Evolutionary conservation across 192 early-diverging fungal genomes (phyloP).

Genomic region (Piromyces sp.): DNA sequence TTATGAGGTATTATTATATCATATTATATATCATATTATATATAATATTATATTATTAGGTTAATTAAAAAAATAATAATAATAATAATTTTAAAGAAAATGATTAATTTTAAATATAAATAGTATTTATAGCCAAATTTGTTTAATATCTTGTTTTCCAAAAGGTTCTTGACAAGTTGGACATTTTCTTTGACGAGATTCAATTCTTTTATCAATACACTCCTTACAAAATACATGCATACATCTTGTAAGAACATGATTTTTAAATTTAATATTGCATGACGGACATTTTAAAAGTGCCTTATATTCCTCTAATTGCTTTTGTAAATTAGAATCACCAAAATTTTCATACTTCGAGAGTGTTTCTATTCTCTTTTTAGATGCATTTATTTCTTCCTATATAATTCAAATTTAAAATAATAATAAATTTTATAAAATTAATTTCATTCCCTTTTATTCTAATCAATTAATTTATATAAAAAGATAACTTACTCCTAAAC

Average conservation of each 20-base stretch:
- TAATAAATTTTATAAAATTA: no score
- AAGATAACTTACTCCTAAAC: constrained; percentile 17
- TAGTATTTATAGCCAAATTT: neutral
- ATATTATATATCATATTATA: no score
- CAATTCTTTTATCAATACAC: constrained; percentile 71
- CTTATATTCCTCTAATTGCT: constrained; percentile 28
- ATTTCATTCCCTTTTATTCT: no score
- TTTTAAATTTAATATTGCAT: constrained; percentile 73
- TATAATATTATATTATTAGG: no score
- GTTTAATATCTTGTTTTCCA: constrained; percentile 2
- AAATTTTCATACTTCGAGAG: constrained; percentile 14
- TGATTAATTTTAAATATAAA: neutral
- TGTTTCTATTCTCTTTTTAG: constrained; percentile 2
- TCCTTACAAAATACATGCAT: constrained; percentile 88
- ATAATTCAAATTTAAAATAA: neutral
- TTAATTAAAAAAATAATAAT: no score
- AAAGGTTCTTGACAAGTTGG: constrained; percentile 4
- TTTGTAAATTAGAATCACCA: constrained; percentile 37
- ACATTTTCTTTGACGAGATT: constrained; percentile 55
- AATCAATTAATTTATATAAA: no score
- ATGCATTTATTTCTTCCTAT: neutral
- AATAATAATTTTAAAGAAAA: no score
- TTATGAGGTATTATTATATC: no score
- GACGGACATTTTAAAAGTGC: constrained; percentile 79
- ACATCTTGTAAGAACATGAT: constrained; percentile 61